Evolutionary conservation across 108 stramenopile species (phyloP).

Genomic region (Phaeodactylum tricornutum): DNA sequence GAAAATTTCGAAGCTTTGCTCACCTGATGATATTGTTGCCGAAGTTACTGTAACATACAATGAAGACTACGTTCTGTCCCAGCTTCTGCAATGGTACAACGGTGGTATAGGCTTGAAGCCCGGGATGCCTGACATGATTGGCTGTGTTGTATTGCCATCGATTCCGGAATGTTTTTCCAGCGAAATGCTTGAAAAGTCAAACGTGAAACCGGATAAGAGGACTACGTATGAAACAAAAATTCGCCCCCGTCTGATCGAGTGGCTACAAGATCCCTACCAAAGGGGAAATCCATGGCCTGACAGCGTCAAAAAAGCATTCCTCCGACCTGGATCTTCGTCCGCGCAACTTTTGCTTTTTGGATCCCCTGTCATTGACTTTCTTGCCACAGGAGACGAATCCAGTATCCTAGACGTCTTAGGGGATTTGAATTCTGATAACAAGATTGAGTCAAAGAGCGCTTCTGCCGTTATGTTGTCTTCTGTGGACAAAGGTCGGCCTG

Average conservation of each 20-base stretch:
- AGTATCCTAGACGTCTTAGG: conserved; percentile 41
- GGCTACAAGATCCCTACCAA: conserved; percentile 63
- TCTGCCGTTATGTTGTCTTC: conserved; percentile 48
- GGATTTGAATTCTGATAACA: conserved; percentile 20
- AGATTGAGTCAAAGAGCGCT: neutral
- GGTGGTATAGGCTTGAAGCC: conserved; percentile 75
- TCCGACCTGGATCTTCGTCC: conserved; percentile 13
- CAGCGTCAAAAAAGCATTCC: conserved; percentile 46
- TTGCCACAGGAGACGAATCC: conserved; percentile 70
- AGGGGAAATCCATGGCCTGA: conserved; percentile 72
- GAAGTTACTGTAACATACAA: conserved; percentile 63
- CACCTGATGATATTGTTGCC: conserved; percentile 70
- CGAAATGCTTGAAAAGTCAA: conserved; percentile 14
- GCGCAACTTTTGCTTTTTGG: conserved; percentile 54
- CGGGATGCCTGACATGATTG: conserved; percentile 65
- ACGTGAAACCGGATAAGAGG: neutral
- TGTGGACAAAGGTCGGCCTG: conserved; percentile 76
- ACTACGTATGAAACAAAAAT: conserved; percentile 28
- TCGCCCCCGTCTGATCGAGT: conserved; percentile 57
- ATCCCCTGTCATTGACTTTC: conserved; percentile 78
- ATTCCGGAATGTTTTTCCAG: conserved; percentile 36
- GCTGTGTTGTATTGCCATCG: conserved; percentile 60
- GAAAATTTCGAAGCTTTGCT: conserved; percentile 14
- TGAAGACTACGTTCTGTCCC: conserved; percentile 76
- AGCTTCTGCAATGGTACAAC: conserved; percentile 81